Evolutionary conservation across 192 early-diverging fungal species (phyloP).

Genomic region (Podila epicladia): DNA sequence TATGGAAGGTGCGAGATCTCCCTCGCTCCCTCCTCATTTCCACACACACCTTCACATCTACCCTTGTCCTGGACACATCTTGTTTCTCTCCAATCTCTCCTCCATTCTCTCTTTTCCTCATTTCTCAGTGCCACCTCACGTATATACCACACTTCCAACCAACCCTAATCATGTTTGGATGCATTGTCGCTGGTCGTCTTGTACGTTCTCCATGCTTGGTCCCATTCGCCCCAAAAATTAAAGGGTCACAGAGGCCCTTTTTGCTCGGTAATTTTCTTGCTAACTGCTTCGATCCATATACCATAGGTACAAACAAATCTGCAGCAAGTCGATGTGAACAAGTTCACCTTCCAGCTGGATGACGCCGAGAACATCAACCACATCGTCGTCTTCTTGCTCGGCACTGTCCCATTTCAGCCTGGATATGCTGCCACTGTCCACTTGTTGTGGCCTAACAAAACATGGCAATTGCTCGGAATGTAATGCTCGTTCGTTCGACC

Average conservation of each 20-base stretch:
- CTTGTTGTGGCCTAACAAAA: conserved; percentile 85
- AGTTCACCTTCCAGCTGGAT: conserved; percentile 91
- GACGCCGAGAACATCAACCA: conserved; percentile 93
- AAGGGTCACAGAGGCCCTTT: not conserved
- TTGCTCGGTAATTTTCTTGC: not conserved
- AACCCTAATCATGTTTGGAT: conserved; percentile 81
- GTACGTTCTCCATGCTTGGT: conserved; percentile 33
- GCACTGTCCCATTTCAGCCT: conserved; percentile 85
- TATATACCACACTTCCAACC: not conserved
- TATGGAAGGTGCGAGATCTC: conserved; percentile 22
- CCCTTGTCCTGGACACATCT: not conserved
- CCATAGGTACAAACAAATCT: conserved; percentile 89
- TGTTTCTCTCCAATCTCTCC: conserved; percentile 8
- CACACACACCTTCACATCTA: not conserved
- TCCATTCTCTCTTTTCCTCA: not conserved
- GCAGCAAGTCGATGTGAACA: conserved; percentile 86
- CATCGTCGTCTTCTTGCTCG: conserved; percentile 93
- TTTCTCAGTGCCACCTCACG: not conserved
- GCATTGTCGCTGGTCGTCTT: conserved; percentile 90
- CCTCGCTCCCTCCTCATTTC: not conserved
- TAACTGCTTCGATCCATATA: not conserved
- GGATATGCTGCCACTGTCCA: conserved; percentile 96
- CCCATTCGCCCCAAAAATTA: not conserved
- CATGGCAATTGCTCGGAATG: conserved; percentile 82
- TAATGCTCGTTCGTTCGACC: conserved; percentile 31